A percentile compares a stretch with the other conserved stretches of the same genome.
Conservation (phyloP, 768 basidiomycete species). For the Pulveroboletus sp. region DNA sequence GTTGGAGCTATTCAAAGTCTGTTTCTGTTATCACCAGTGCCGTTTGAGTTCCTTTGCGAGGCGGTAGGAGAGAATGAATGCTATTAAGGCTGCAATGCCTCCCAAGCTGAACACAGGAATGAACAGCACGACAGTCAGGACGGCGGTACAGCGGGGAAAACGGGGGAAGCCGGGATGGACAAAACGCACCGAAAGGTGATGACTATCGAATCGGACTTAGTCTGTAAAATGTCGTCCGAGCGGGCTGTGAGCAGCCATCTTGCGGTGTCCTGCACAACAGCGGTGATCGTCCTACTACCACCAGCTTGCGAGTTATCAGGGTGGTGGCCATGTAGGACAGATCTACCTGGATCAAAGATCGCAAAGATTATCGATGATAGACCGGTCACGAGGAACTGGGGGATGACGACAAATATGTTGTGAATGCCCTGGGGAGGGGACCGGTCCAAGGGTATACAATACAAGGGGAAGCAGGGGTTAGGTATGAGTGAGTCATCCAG, state of each 20-base stretch:
- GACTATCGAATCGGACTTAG: slow-evolving; percentile 63
- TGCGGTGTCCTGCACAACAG: slow-evolving; percentile 3
- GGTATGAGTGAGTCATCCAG: background rate
- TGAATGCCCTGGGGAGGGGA: slow-evolving; percentile 71
- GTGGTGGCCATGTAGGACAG: slow-evolving; percentile 36
- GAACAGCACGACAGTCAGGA: background rate
- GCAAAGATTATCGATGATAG: slow-evolving; percentile 84
- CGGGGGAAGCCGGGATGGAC: background rate
- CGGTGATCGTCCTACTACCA: slow-evolving; percentile 5
- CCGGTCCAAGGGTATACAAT: background rate
- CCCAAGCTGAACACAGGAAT: slow-evolving; percentile 40
- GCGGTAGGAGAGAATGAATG: slow-evolving; percentile 50
- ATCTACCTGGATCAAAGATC: slow-evolving; percentile 65
- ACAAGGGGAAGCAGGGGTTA: no score
- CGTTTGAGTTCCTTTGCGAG: slow-evolving; percentile 51
- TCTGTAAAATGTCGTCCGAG: slow-evolving; percentile 4
- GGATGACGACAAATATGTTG: slow-evolving; percentile 89
- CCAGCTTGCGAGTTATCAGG: background rate
- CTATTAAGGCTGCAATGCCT: slow-evolving; percentile 49
- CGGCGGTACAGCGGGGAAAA: background rate
- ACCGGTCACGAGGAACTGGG: slow-evolving; percentile 90
- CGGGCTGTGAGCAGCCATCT: slow-evolving; percentile 9
- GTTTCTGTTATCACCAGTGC: slow-evolving; percentile 1
- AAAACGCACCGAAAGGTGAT: slow-evolving; percentile 66
- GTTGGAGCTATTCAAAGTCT: background rate